These are phyloP conservation scores for Heterobasidion occidentale DNA, from an alignment of 1,284 basidiomycete species.

Conservation along the genomic window DNA sequence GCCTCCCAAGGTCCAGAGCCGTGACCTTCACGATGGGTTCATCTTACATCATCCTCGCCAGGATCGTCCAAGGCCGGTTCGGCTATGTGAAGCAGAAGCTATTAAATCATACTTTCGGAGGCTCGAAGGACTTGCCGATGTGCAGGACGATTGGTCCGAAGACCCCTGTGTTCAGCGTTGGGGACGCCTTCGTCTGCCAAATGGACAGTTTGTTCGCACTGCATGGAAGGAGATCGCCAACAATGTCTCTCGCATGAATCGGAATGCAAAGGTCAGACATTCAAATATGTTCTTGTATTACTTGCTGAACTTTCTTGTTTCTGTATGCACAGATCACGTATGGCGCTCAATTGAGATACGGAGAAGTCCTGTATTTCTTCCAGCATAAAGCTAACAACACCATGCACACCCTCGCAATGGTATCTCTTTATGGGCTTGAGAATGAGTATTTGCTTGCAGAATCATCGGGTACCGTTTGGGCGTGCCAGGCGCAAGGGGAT, in stretches of 20 bases:
- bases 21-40: conserved; percentile 11
- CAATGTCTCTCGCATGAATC: conserved; percentile 2
- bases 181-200: conserved; percentile 10
- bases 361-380: neutral
- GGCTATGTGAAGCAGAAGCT: neutral
- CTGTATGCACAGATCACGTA: neutral
- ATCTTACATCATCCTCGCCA: conserved; percentile 2
- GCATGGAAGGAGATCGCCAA: conserved; percentile 12
- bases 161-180: conserved; percentile 3
- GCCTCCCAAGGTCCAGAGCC: neutral
- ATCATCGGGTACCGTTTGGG: neutral
- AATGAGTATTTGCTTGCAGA: neutral
- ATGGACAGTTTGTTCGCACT: conserved; percentile 12
- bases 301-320: neutral
- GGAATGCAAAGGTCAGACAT: conserved; percentile 13
- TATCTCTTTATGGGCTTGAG: conserved; percentile 5
- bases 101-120: neutral
- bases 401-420: neutral
- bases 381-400: neutral
- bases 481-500: neutral
- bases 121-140: neutral
- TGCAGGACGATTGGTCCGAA: neutral
- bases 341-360: neutral
- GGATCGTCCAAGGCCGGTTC: neutral
- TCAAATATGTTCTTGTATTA: neutral